phyloP scores from a whole-genome alignment of 2,329 filamentous ascomycete species.

The Thelonectria blattea region DNA sequence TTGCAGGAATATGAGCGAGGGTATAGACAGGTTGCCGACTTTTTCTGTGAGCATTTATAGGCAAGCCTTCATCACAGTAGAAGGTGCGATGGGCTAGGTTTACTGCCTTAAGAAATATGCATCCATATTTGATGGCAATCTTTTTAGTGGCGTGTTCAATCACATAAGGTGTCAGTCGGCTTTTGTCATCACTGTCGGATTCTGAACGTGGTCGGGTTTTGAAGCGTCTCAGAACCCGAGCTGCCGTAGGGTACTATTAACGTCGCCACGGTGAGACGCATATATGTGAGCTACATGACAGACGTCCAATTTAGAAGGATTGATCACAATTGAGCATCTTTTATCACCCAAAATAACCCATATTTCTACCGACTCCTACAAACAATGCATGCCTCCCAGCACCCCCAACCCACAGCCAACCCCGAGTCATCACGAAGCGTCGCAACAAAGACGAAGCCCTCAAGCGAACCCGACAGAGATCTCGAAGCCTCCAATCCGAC shows the following conservation, averaged over 20 bases:
- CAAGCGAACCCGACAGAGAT: neutral
- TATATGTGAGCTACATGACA: neutral
- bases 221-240: neutral
- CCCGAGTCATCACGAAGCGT: neutral
- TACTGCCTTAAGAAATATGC: too few relatives aligned
- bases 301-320: neutral
- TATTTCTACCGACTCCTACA: neutral
- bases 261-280: neutral
- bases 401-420: too few relatives aligned
- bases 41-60: constrained; percentile 50
- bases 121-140: too few relatives aligned
- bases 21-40: constrained; percentile 52
- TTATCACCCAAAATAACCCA: too few relatives aligned
- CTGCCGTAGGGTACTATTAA: neutral
- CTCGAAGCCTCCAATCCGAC: neutral
- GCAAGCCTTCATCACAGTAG: too few relatives aligned
- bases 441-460: neutral
- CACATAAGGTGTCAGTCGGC: neutral
- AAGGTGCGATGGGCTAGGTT: too few relatives aligned
- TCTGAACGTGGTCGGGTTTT: neutral
- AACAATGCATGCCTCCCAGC: neutral
- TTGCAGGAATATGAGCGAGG: constrained; percentile 56
- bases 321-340: too few relatives aligned
- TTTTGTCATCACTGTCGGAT: neutral
- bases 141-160: too few relatives aligned